Evolutionary conservation across 108 stramenopile species (phyloP).

Genomic region (Tribonema minus): DNA sequence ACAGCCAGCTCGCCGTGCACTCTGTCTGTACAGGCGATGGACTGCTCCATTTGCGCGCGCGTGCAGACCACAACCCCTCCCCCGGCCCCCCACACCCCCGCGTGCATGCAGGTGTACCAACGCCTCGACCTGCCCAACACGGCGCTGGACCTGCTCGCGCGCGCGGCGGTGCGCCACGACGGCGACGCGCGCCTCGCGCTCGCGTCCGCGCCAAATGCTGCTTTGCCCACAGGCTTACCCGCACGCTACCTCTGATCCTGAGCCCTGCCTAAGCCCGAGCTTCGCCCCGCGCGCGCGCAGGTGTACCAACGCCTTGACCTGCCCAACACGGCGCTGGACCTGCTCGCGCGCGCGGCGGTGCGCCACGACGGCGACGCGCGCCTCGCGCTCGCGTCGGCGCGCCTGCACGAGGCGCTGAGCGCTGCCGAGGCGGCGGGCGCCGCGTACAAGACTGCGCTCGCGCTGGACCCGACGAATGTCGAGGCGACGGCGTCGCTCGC

Average conservation of each 20-base stretch:
- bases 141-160: conserved; percentile 54
- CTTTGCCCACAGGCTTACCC: too few relatives aligned
- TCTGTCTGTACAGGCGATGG: too few relatives aligned
- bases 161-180: conserved; percentile 47
- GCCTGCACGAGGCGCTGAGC: conserved; percentile 57
- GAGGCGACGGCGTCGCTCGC: conserved; percentile 63
- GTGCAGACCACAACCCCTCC: too few relatives aligned
- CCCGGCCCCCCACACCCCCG: too few relatives aligned
- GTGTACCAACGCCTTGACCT: conserved; percentile 59
- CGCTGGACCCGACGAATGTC: conserved; percentile 55
- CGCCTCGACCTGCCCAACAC: conserved; percentile 61
- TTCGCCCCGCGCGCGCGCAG: too few relatives aligned
- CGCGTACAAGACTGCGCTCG: conserved; percentile 52
- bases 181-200: conserved; percentile 47
- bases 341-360: conserved; percentile 43
- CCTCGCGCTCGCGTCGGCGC: conserved; percentile 52
- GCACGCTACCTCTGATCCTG: too few relatives aligned
- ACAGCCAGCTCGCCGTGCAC: too few relatives aligned
- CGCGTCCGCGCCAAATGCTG: conserved; percentile 54
- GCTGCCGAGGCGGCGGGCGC: conserved; percentile 35
- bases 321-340: conserved; percentile 60
- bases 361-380: conserved; percentile 46
- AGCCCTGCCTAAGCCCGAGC: too few relatives aligned
- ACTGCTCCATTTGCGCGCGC: too few relatives aligned
- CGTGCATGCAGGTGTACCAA: conserved; percentile 55